Conservation (phyloP, 1,284 basidiomycete genomes). For the Trametes hirsuta region DNA sequence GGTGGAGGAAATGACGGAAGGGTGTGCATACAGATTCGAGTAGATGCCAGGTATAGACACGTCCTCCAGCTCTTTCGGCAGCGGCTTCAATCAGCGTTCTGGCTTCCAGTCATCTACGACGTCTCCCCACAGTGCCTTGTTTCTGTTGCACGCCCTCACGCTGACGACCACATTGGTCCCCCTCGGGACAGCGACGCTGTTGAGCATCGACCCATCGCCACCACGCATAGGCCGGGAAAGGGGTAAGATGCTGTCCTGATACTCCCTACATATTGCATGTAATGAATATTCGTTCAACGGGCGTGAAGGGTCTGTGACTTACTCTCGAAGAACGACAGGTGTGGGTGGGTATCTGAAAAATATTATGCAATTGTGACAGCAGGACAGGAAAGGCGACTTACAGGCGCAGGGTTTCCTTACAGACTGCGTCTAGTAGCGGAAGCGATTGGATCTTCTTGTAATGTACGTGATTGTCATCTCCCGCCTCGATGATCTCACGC, state of each 20-base stretch:
- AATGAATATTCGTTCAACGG: too few species aligned
- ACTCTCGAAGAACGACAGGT: constrained; percentile 14
- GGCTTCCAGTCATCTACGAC: constrained; percentile 36
- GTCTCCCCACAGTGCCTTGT: constrained; percentile 33
- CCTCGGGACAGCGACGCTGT: constrained; percentile 44
- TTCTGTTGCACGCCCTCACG: constrained; percentile 32
- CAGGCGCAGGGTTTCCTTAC: constrained; percentile 38
- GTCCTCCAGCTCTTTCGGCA: constrained; percentile 20
- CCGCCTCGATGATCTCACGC: constrained; percentile 29
- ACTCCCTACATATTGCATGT: constrained; percentile 24
- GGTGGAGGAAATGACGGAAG: neutral
- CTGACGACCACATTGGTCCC: constrained; percentile 39
- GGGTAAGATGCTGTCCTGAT: constrained; percentile 28
- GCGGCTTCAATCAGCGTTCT: constrained; percentile 33
- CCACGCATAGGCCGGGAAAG: constrained; percentile 26
- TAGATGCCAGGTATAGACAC: constrained; percentile 31
- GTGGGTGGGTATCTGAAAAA: constrained; percentile 12
- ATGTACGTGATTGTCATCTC: constrained; percentile 28
- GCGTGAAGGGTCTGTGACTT: neutral
- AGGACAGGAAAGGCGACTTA: neutral
- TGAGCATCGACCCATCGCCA: constrained; percentile 37
- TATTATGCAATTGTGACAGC: neutral
- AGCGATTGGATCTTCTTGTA: constrained; percentile 36
- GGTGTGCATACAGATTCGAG: constrained; percentile 24
- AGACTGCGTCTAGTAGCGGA: constrained; percentile 39